Evolutionary conservation across 805 yeast genomes (phyloP).

Genomic region (Lachancea cidri): DNA sequence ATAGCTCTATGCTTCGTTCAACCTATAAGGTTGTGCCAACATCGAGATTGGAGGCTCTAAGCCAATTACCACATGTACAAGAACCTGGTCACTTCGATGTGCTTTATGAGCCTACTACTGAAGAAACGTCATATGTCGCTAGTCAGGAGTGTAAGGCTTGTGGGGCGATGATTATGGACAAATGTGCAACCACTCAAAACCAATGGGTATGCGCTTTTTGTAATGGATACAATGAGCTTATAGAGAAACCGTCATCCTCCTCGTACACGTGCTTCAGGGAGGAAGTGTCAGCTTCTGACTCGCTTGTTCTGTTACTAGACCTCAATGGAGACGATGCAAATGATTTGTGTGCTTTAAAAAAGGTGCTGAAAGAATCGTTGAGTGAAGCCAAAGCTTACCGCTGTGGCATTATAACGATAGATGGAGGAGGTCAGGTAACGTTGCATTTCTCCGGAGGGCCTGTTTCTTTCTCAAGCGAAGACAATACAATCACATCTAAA

Average conservation of each 20-base stretch:
- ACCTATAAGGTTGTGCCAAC: conserved; percentile 13
- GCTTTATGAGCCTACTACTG: conserved; percentile 10
- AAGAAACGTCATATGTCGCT: neutral
- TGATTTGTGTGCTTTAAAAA: conserved; percentile 11
- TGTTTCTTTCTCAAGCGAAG: conserved; percentile 1
- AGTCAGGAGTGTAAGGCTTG: conserved; percentile 3
- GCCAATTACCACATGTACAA: conserved; percentile 7
- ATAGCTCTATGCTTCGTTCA: conserved; percentile 8
- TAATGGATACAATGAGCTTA: conserved; percentile 9
- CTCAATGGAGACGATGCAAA: conserved; percentile 4
- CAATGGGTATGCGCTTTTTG: conserved; percentile 18
- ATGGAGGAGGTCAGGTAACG: neutral
- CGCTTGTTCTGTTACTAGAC: conserved; percentile 11
- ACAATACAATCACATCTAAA: neutral
- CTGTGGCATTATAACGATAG: conserved; percentile 3
- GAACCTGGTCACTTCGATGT: conserved; percentile 14
- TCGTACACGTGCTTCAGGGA: conserved; percentile 4
- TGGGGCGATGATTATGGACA: conserved; percentile 7
- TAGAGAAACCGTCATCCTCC: conserved; percentile 4
- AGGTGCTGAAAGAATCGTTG: neutral
- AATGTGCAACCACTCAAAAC: conserved; percentile 1
- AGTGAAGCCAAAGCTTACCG: neutral
- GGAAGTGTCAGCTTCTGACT: neutral
- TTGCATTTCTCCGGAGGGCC: neutral
- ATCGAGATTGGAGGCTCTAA: conserved; percentile 14